Evolutionary conservation across 2,329 filamentous ascomycete genomes (phyloP), one percentile per base, ranked within the genome.

Genomic region (Aspergillus ochraceus): DNA sequence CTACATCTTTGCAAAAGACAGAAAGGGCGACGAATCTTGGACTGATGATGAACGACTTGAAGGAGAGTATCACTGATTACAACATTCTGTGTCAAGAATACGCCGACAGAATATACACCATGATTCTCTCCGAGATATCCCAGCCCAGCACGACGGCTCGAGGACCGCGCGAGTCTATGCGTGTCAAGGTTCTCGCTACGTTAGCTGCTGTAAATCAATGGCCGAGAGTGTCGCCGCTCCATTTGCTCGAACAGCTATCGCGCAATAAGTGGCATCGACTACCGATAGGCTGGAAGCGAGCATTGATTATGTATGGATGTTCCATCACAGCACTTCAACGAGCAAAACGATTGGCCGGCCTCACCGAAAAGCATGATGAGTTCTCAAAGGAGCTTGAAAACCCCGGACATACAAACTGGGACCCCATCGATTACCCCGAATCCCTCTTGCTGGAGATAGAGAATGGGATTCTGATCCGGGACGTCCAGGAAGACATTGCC

Each of bases 391-490:
- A 83, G 58, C 61, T 82, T 0, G 52, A 61, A 0, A 87, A 87
- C 57, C 17, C 63, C 0, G 87, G 86, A 0, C 86, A 88, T 60
- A 63, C 66, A 1, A 84, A 82, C 10, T 90, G 87, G 86, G 65
- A 81, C 6, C 81, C 83, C 0, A 10, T 67, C 0, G 60, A 83
- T 0, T 74, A 78, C 42, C 86, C 88, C 0, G 88, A 91, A 22
- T 86, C 79, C 60, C 74, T 91, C 0, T 73, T 92, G 0, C 60
- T 92, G 0, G 88, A 91, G 68, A 76, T 88, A 0, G 88, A 91
- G 55, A 85, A 80, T 39, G 80, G 82, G 1, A 78, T 91, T 1
- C 67, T 86, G 9, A 86, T 92, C 9, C 82, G 90, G 0, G 67
- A 78, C 0, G 81, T 85, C 0, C 88, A 91, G 66, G 77, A 82